Evolutionary conservation across 768 basidiomycete genomes (phyloP), one percentile per base, ranked within the genome.

Genomic region (Naganishia onofrii): DNA sequence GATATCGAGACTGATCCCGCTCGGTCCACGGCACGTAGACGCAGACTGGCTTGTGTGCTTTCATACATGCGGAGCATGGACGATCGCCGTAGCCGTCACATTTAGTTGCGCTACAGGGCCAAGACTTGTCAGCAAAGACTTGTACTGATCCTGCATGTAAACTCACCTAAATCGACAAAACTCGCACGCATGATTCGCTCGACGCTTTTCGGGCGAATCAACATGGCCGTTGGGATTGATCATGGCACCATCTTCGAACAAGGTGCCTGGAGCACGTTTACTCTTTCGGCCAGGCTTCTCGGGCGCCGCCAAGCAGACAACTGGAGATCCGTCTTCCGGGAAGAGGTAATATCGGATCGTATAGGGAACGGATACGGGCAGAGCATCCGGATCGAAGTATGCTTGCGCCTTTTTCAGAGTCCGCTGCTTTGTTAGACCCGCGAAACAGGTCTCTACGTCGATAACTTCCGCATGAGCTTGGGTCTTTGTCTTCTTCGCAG

Each of bases 81-180:
- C 60, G 60, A 63, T 63, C 60, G 23, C 60, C 60, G 38, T 63
- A 63, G 3, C 60, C 60, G 42, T 63, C 60, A 17, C 60, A 63
- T 44, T 29, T 63, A 21, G 36, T 17, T 5, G 38, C 26, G 60
- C 60, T 63, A 17, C 6, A 63, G 13, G 42, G 42, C 42, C 38
- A 38, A 9, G 23, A 12, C 4, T 12, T 8, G 2, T 17, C 19
- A 21, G 57, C 60, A 44, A 5, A 19, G 32, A 34, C 54, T 42
- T 42, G 8, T 8, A 8, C 2, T 10, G 15, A 42, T 42, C 15
- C 15, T 42, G 13, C 42, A 15, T 15, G 2, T 15, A 42, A 13
- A 63, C 60, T 34, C 23, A 63, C 60, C 42, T 63, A 26, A 34
- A 44, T 10, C 60, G 36, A 34, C 60, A 63, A 8, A 34, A 46